Evolutionary conservation across 176 grass and related monocot species (phyloP), one percentile per base, ranked within the genome.

Genomic region (Puya raimondii): DNA sequence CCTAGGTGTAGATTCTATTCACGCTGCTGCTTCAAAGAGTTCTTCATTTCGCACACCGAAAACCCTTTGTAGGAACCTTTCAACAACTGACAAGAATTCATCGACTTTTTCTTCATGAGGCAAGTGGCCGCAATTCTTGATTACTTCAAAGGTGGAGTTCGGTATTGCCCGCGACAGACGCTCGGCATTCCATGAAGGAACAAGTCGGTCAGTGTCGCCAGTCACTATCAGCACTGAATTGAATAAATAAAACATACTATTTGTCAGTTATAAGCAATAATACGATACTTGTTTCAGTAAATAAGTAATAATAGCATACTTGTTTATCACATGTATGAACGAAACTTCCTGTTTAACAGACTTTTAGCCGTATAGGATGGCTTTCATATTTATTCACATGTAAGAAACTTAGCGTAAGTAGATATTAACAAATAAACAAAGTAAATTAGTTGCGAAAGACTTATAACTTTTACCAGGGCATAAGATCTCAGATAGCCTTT

Each of bases 51-150:
- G 65, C 67, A 53, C 81, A 75, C 76, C 80, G 67, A 88, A 90
- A 18, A 73, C 51, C 68, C 63, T 86, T 67, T 68, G 50, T 53
- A 93, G 82, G 69, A 97, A 97, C 50, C 64, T 74, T 49, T 84
- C 79, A 16, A 97, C 15, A 5, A 88, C 54, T 18, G 72, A 72
- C 51, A 93, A 72, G 51, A 93, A 97, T 72, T 90, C 89, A 76
- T 90, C 82, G 25, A 77, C 81, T 75, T 23, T 82, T 75, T 97
- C 89, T 58, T 97, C 94, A n/a, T 90, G 94, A 18, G 94, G 94
- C 50, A 97, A 85, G 71, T 97, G 89, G 1, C 94, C 94, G 21
- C 82, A 97, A 10, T 83, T 76, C 71, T 90, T 90, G 26, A 93
- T 88, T 74, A 86, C 69, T 79, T 90, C 84, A 76, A 97, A 88